phyloP scores from a whole-genome alignment of 2,329 filamentous ascomycete species.

The Microdochium trichocladiopsis region DNA sequence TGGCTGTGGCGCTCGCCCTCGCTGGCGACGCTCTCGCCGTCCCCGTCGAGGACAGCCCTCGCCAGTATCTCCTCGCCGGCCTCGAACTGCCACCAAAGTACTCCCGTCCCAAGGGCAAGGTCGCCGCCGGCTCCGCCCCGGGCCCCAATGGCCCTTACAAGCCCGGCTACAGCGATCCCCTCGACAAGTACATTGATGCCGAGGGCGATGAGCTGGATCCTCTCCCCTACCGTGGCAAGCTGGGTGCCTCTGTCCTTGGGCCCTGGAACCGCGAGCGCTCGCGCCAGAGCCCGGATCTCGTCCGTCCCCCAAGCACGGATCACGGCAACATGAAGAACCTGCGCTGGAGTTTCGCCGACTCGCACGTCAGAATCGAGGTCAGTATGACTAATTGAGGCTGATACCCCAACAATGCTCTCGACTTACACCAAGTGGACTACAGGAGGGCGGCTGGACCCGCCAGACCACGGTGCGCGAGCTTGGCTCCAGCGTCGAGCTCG shows the following conservation, averaged over 20 bases:
- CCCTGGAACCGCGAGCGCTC: conserved; percentile 64
- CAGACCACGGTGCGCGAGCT: conserved; percentile 65
- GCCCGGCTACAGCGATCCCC: conserved; percentile 51
- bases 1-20: conserved; percentile 14
- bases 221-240: conserved; percentile 55
- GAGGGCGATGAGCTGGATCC: conserved; percentile 55
- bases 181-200: conserved; percentile 56
- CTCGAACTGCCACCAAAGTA: conserved; percentile 36
- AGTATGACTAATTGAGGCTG: conserved; percentile 8
- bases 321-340: conserved; percentile 64
- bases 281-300: conserved; percentile 62
- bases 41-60: conserved; percentile 40
- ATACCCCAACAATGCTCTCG: background rate
- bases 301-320: conserved; percentile 68
- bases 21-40: conserved; percentile 12
- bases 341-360: conserved; percentile 64
- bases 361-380: conserved; percentile 57
- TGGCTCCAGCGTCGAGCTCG: conserved; percentile 60
- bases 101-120: conserved; percentile 24
- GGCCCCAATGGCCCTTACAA: conserved; percentile 41
- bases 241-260: conserved; percentile 60
- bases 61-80: conserved; percentile 45
- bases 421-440: background rate
- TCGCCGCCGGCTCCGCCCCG: background rate
- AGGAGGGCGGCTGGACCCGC: conserved; percentile 72